Evolutionary conservation across 129 eudicot genomes (phyloP).

Genomic region (Escallonia herrerae): DNA sequence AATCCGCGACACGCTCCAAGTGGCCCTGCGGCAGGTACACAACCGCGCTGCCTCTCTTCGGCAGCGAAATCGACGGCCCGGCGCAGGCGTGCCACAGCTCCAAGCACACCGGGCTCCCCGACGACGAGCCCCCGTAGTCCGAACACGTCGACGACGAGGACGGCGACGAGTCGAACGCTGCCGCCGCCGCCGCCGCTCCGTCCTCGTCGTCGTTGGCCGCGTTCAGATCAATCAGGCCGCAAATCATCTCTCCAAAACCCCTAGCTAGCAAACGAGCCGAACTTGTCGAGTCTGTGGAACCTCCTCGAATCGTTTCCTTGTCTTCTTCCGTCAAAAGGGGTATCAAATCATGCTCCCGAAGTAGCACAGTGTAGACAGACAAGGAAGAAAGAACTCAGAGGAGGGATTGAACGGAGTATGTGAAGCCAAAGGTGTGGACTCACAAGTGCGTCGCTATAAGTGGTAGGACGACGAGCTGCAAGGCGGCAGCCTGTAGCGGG

Average conservation of each 20-base stretch:
- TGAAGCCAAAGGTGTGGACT: too few relatives aligned
- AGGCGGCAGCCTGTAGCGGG: slow-evolving; percentile 19
- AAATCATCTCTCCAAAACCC: slow-evolving; percentile 32
- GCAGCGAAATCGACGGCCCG: slow-evolving; percentile 69
- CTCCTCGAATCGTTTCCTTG: too few relatives aligned
- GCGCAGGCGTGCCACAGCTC: slow-evolving; percentile 99
- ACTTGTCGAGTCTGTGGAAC: too few relatives aligned
- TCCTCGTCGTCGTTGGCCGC: slow-evolving; percentile 43
- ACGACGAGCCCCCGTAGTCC: slow-evolving; percentile 15
- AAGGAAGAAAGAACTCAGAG: too few relatives aligned
- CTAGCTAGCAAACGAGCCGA: not conserved
- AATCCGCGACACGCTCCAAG: slow-evolving; percentile 41
- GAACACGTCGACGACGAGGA: slow-evolving; percentile 18
- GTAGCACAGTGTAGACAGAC: too few relatives aligned
- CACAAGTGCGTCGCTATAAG: too few relatives aligned
- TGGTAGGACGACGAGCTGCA: slow-evolving; percentile 4
- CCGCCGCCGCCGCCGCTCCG: slow-evolving; percentile 24
- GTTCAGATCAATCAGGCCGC: slow-evolving; percentile 78
- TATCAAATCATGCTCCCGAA: too few relatives aligned
- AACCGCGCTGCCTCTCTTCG: slow-evolving; percentile 73
- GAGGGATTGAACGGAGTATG: too few relatives aligned
- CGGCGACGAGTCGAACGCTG: slow-evolving; percentile 35
- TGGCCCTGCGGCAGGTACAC: slow-evolving; percentile 95
- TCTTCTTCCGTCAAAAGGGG: too few relatives aligned
- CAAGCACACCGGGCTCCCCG: slow-evolving; percentile 49